Base-by-base conservation (phyloP, 306 rosid genomes). In the Quercus alba region DNA sequence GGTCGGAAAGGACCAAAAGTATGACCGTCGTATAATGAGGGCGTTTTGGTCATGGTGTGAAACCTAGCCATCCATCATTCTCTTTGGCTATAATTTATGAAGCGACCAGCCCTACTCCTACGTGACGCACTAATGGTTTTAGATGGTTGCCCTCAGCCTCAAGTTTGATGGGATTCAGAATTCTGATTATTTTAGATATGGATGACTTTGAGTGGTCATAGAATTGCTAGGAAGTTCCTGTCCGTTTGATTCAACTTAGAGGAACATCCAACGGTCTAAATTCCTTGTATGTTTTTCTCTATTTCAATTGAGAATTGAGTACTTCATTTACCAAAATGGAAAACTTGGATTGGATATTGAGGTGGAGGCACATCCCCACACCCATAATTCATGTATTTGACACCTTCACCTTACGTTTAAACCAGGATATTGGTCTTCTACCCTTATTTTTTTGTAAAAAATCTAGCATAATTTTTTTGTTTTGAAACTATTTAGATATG, bases 381-480 rank as follows among this genome's bases (percentile, higher is more conserved):
- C 54, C 54, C 17, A 49, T 49, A 49, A 49, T 49, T 12, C 15
- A 10, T 10, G 54, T 49, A 49, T 12, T 49, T 49, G 54, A 49
- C 54, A 49, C 17, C 15, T 49, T 10, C 54, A 49, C 4, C 14
- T 49, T 13, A 0, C 54, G 4, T 49, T 49, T 12, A 49, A 11
- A 49, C 1, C 2, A 2, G 41, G 2, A 35, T 35, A 35, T 35
- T 35, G 41, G 8, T 0, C 9, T 6, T 35, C 6, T 35, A 8
- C 2, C 2, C 2, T 35, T 5, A 35, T 35, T 35, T 35, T 35
- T 35, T 35, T 35, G 41, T 6, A 35, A 35, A 35, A 35, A 6
- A 35, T 5, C 0, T 35, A 35, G 0, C 2, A 35, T 2, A 35
- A 35, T 35, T 0, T 35, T 0, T 0, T 0, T 35, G 0, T 6